Percentiles rank a stretch among this genome's conserved stretches.
phyloP scores from a whole-genome alignment of 1,284 basidiomycete genomes.

The Ceratobasidium sp. region DNA sequence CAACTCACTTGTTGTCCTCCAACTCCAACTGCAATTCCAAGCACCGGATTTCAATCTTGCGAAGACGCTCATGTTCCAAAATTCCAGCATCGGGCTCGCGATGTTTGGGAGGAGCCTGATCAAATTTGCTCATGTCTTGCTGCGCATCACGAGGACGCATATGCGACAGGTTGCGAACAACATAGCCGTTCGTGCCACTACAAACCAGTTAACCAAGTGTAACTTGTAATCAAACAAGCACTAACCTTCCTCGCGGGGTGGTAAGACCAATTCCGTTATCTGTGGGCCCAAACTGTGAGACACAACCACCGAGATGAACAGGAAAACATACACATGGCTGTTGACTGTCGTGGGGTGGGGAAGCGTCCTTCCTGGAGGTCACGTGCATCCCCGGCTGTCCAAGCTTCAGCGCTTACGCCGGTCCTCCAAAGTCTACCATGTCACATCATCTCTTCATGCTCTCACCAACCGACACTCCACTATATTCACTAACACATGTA shows the following conservation, averaged over 20 bases:
- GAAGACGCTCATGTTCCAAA: slow-evolving; percentile 92
- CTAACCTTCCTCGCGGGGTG: slow-evolving; percentile 88
- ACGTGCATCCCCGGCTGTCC: neutral
- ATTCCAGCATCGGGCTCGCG: slow-evolving; percentile 93
- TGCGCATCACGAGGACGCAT: slow-evolving; percentile 76
- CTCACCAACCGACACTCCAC: slow-evolving; percentile 80
- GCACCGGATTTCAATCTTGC: slow-evolving; percentile 92
- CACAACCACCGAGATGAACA: neutral
- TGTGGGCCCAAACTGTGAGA: slow-evolving; percentile 36
- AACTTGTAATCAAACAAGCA: slow-evolving; percentile 29
- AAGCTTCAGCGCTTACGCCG: neutral
- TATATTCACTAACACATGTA: slow-evolving; percentile 79
- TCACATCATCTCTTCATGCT: slow-evolving; percentile 83
- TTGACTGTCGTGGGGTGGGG: slow-evolving; percentile 2
- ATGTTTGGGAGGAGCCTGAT: slow-evolving; percentile 79
- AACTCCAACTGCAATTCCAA: slow-evolving; percentile 87
- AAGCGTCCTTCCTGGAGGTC: neutral
- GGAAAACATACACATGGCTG: slow-evolving; percentile 30
- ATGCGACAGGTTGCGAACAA: slow-evolving; percentile 86
- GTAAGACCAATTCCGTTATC: slow-evolving; percentile 68
- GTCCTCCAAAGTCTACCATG: slow-evolving; percentile 55
- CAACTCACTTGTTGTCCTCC: slow-evolving; percentile 84
- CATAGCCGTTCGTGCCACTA: slow-evolving; percentile 94
- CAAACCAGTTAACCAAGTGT: slow-evolving; percentile 42
- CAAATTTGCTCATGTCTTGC: slow-evolving; percentile 59